A percentile compares a stretch with the other conserved stretches of the same genome.
Conservation (phyloP, 2,329 filamentous ascomycete genomes). For the Stemphylium lycopersici region DNA sequence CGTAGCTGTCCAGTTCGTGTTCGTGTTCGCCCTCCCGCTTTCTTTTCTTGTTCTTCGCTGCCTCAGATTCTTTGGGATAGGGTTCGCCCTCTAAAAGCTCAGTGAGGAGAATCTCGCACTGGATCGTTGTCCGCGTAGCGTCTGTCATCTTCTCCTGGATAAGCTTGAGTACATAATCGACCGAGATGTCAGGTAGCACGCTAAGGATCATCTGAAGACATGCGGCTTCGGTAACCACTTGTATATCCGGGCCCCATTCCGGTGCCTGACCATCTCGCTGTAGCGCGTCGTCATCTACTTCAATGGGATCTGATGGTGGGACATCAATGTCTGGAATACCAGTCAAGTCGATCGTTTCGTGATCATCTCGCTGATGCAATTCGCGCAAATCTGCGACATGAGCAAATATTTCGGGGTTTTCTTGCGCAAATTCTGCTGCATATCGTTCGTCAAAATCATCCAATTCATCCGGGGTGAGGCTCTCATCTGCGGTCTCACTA, state of each 20-base stretch:
- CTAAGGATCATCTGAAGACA: conserved; percentile 43
- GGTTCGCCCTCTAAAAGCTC: conserved; percentile 37
- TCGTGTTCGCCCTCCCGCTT: conserved; percentile 34
- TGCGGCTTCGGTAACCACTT: conserved; percentile 28
- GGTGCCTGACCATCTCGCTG: neutral
- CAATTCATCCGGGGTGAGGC: conserved; percentile 1
- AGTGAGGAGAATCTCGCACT: conserved; percentile 37
- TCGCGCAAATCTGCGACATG: neutral
- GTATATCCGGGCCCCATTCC: neutral
- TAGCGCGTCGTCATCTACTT: neutral
- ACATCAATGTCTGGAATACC: conserved; percentile 31
- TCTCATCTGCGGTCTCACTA: conserved; percentile 23
- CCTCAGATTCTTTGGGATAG: conserved; percentile 45
- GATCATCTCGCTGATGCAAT: conserved; percentile 1
- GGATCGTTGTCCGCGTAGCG: conserved; percentile 24
- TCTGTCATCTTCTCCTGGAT: conserved; percentile 33
- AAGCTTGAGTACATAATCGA: conserved; percentile 37
- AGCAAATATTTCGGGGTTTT: conserved; percentile 11
- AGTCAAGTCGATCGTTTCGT: conserved; percentile 30
- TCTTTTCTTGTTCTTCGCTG: conserved; percentile 37
- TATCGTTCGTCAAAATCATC: conserved; percentile 11
- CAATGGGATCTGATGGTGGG: conserved; percentile 16
- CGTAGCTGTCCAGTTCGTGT: conserved; percentile 30
- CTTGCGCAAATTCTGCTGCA: neutral
- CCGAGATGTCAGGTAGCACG: conserved; percentile 43